These are phyloP conservation scores for Bruguiera parviflora DNA, from an alignment of 345 rosid species.

Conservation along the genomic window DNA sequence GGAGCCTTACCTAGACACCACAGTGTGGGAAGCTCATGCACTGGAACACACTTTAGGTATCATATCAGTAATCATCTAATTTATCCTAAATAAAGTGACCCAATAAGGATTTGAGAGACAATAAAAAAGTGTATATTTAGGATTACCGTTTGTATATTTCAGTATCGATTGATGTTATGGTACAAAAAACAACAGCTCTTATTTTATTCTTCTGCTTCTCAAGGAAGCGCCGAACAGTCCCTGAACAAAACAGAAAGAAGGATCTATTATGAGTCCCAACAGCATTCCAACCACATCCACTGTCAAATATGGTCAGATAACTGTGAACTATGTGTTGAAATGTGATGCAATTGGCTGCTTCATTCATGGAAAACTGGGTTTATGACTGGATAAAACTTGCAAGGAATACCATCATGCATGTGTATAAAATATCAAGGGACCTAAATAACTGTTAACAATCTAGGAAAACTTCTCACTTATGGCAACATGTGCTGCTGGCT, in stretches of 20 bases:
- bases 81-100: no score
- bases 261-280: not conserved
- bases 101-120: not conserved
- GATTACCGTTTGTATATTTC: slow-evolving; percentile 88
- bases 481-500: slow-evolving; percentile 98
- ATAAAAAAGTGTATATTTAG: not conserved
- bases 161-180: slow-evolving; percentile 72
- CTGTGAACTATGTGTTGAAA: no score
- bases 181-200: slow-evolving; percentile 89
- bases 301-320: no score
- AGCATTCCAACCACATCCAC: not conserved
- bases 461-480: slow-evolving; percentile 61
- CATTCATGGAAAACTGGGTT: no score
- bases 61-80: no score
- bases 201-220: slow-evolving; percentile 89
- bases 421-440: not conserved
- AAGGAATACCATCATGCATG: no score
- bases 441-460: not conserved
- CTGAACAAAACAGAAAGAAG: slow-evolving; percentile 41
- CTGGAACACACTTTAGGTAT: no score
- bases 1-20: no score
- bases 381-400: no score
- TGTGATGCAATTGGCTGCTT: no score
- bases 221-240: slow-evolving; percentile 88
- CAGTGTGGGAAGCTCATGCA: no score